A percentile compares a stretch with the other conserved stretches of the same genome.
Conservation (phyloP, 1,284 basidiomycete genomes). For the Cutaneotrichosporon sp. region DNA sequence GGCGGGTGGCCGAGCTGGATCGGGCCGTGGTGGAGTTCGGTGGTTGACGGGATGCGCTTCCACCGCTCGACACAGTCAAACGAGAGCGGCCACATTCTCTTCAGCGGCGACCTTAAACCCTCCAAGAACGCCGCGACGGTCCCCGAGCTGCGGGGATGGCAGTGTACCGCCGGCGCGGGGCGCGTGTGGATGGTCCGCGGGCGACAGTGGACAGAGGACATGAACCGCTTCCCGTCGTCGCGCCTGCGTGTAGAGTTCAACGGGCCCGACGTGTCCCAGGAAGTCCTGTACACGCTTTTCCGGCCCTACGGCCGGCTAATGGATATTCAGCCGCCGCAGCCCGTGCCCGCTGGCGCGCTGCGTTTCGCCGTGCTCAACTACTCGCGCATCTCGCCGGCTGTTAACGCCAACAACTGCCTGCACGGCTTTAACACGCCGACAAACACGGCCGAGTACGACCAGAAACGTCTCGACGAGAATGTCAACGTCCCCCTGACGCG, state of each 20-base stretch:
- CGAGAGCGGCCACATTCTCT: slow-evolving; percentile 15
- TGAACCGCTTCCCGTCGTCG: slow-evolving; percentile 70
- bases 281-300: slow-evolving; percentile 50
- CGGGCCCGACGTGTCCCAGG: slow-evolving; percentile 76
- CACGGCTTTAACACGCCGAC: slow-evolving; percentile 60
- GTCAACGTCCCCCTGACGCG: slow-evolving; percentile 51
- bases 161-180: slow-evolving; percentile 50
- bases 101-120: slow-evolving; percentile 7
- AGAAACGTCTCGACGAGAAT: slow-evolving; percentile 20
- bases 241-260: slow-evolving; percentile 75
- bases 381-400: slow-evolving; percentile 61
- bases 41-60: neutral
- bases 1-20: slow-evolving; percentile 47
- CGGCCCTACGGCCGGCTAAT: slow-evolving; percentile 74
- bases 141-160: slow-evolving; percentile 16
- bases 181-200: slow-evolving; percentile 75
- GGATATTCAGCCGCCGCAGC: slow-evolving; percentile 60
- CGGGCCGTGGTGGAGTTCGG: slow-evolving; percentile 38
- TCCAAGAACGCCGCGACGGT: slow-evolving; percentile 1
- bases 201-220: slow-evolving; percentile 80
- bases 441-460: slow-evolving; percentile 41
- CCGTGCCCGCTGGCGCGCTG: slow-evolving; percentile 62
- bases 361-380: slow-evolving; percentile 64
- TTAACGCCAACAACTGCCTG: slow-evolving; percentile 76
- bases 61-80: neutral